Evolutionary conservation across 495 filamentous ascomycete genomes (phyloP).

Genomic region (Hypomontagnella submonticulosa): DNA sequence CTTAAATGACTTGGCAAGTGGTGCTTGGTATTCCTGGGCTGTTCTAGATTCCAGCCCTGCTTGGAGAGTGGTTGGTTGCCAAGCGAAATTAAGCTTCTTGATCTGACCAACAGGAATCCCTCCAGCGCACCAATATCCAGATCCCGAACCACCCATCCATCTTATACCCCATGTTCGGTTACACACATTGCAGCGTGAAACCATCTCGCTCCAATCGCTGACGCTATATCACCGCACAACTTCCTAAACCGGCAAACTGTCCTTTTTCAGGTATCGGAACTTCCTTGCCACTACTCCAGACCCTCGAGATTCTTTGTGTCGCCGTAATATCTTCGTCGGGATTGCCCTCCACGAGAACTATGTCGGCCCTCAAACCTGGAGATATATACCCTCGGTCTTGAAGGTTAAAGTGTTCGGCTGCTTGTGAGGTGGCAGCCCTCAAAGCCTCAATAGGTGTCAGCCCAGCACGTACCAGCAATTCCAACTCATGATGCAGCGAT

Average conservation of each 20-base stretch:
- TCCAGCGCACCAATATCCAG: constrained; percentile 7
- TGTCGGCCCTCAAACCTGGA: constrained; percentile 49
- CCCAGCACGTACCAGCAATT: constrained; percentile 41
- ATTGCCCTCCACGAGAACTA: constrained; percentile 51
- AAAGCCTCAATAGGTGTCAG: constrained; percentile 50
- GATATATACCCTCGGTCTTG: constrained; percentile 48
- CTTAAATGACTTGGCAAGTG: constrained; percentile 24
- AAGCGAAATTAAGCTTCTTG: constrained; percentile 43
- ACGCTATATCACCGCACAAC: constrained; percentile 27
- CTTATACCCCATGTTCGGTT: not conserved
- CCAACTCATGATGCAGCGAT: constrained; percentile 43
- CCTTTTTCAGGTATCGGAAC: constrained; percentile 10
- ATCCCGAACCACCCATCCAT: not conserved
- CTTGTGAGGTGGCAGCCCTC: constrained; percentile 44
- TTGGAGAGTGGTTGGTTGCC: constrained; percentile 28
- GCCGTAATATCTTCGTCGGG: constrained; percentile 50
- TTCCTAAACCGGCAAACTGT: constrained; percentile 13
- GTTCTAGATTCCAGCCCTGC: constrained; percentile 19
- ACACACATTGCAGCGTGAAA: constrained; percentile 12
- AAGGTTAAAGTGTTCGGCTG: constrained; percentile 51
- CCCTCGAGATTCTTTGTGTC: constrained; percentile 40
- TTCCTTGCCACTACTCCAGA: constrained; percentile 32
- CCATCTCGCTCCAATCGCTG: constrained; percentile 8
- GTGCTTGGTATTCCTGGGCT: constrained; percentile 14
- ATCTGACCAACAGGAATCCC: constrained; percentile 30